Evolutionary conservation across 179 eudicot species (phyloP).

Genomic region (Carnegiea gigantea): DNA sequence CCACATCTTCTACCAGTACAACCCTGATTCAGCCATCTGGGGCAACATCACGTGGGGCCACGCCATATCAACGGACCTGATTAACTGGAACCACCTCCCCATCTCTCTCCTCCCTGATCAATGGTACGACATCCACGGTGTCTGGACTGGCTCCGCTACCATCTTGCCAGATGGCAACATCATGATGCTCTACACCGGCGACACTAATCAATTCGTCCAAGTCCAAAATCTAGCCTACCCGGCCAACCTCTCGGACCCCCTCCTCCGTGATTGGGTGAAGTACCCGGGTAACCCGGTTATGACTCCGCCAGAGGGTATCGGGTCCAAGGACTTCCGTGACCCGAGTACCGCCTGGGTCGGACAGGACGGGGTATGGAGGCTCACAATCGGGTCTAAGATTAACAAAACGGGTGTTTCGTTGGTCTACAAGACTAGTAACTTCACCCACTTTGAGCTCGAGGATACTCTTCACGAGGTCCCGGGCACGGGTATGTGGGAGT

Average conservation of each 20-base stretch:
- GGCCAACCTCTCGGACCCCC: conserved; percentile 82
- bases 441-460: conserved; percentile 50
- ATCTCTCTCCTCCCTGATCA: conserved; percentile 64
- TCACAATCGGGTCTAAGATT: conserved; percentile 68
- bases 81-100: conserved; percentile 81
- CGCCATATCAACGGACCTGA: conserved; percentile 74
- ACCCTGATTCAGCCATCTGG: conserved; percentile 82
- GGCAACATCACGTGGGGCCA: conserved; percentile 97
- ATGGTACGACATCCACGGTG: conserved; percentile 77
- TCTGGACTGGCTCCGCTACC: conserved; percentile 94
- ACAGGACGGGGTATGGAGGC: conserved; percentile 62
- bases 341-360: conserved; percentile 77
- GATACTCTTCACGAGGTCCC: conserved; percentile 60
- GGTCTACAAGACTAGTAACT: conserved; percentile 62
- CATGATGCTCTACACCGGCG: conserved; percentile 78
- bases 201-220: conserved; percentile 54
- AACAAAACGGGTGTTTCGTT: conserved; percentile 59
- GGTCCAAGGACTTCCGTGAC: conserved; percentile 58
- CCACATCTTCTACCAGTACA: conserved; percentile 91
- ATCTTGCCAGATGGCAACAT: conserved; percentile 67
- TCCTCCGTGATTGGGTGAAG: conserved; percentile 84
- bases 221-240: conserved; percentile 91
- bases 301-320: conserved; percentile 80
- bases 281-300: conserved; percentile 66
- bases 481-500: conserved; percentile 97